A percentile compares a stretch with the other conserved stretches of the same genome.
Conservation (phyloP, 805 yeast genomes). For the Ogataea kodamae region DNA sequence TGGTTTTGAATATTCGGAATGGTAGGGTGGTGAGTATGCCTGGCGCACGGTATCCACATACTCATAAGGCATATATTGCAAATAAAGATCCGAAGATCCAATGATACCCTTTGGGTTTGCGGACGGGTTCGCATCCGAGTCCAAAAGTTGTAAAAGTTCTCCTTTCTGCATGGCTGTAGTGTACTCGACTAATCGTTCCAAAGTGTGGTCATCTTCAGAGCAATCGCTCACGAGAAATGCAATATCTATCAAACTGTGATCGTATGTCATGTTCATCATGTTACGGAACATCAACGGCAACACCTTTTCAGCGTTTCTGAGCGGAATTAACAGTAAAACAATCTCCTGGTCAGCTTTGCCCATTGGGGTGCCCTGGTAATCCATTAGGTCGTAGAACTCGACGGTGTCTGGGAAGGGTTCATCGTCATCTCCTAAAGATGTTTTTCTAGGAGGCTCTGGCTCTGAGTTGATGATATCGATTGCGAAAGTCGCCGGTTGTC, state of each 20-base stretch:
- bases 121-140: slow-evolving; percentile 37
- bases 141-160: slow-evolving; percentile 49
- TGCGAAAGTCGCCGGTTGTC: slow-evolving; percentile 1
- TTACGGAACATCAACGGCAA: slow-evolving; percentile 81
- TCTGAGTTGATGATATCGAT: slow-evolving; percentile 4
- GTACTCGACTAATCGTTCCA: slow-evolving; percentile 62
- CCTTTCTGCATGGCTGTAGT: slow-evolving; percentile 70
- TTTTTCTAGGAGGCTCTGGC: slow-evolving; percentile 3
- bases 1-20: slow-evolving; percentile 57
- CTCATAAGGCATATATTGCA: slow-evolving; percentile 61
- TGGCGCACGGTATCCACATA: slow-evolving; percentile 54
- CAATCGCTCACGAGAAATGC: slow-evolving; percentile 82
- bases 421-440: slow-evolving; percentile 3
- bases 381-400: slow-evolving; percentile 58
- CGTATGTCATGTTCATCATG: slow-evolving; percentile 81
- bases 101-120: slow-evolving; percentile 36
- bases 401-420: slow-evolving; percentile 30
- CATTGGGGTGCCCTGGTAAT: slow-evolving; percentile 49
- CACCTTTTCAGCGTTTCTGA: slow-evolving; percentile 74
- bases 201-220: slow-evolving; percentile 59
- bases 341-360: slow-evolving; percentile 56
- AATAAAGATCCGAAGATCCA: slow-evolving; percentile 61
- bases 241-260: slow-evolving; percentile 73
- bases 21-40: slow-evolving; percentile 67
- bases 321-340: slow-evolving; percentile 67